Percentiles rank a stretch among this genome's conserved stretches.
These are phyloP conservation scores for Rhodotorula glutinis DNA, from an alignment of 1,284 basidiomycete genomes.

Conservation along the genomic window DNA sequence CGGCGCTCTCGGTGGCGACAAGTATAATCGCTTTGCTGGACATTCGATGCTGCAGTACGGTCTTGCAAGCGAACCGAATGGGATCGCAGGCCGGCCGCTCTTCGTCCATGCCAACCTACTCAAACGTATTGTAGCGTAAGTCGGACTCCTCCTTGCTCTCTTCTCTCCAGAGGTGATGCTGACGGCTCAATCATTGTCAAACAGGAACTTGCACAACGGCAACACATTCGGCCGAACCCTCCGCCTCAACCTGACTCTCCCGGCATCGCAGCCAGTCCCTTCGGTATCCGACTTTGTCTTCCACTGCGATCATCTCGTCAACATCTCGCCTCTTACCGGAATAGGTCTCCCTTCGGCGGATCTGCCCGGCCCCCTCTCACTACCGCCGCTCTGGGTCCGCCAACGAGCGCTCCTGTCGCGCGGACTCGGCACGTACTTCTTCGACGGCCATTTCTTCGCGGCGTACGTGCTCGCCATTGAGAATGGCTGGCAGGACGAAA, in stretches of 20 bases:
- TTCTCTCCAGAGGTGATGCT: too few relatives aligned
- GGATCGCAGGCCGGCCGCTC: slow-evolving; percentile 33
- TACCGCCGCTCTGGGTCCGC: neutral
- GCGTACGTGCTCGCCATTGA: slow-evolving; percentile 26
- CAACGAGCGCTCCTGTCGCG: slow-evolving; percentile 7
- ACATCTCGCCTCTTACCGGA: slow-evolving; percentile 23
- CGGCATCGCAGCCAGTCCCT: neutral
- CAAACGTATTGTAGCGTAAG: slow-evolving; percentile 49
- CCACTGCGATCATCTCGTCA: slow-evolving; percentile 22
- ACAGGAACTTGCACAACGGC: slow-evolving; percentile 12
- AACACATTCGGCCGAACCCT: slow-evolving; percentile 23
- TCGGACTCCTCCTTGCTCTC: neutral
- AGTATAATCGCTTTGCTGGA: slow-evolving; percentile 16
- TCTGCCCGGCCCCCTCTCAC: neutral
- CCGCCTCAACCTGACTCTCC: slow-evolving; percentile 1
- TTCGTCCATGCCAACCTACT: slow-evolving; percentile 54
- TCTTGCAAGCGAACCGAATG: slow-evolving; percentile 44
- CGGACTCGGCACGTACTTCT: slow-evolving; percentile 20
- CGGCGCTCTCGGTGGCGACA: slow-evolving; percentile 25
- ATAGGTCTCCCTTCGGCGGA: slow-evolving; percentile 1
- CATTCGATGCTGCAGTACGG: slow-evolving; percentile 53
- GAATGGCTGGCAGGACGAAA: slow-evolving; percentile 16
- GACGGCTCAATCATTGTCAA: too few relatives aligned
- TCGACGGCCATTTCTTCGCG: slow-evolving; percentile 5
- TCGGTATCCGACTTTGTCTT: neutral